phyloP scores from a whole-genome alignment of 2,329 filamentous ascomycete species.

The Fusarium sp. region DNA sequence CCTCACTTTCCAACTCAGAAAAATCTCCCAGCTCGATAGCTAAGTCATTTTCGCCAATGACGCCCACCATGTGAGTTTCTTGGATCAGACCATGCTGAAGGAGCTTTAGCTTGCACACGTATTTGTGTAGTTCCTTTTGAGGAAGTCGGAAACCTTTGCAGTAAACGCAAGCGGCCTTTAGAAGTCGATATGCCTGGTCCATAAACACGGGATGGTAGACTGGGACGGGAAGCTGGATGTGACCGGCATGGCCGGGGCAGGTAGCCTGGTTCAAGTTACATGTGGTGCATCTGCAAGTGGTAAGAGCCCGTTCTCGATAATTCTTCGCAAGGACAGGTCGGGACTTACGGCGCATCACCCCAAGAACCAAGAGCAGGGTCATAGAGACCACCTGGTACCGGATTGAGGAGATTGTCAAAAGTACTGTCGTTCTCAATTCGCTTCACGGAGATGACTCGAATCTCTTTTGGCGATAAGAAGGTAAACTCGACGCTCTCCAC shows the following conservation, averaged over 20 bases:
- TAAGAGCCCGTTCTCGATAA: conserved; percentile 15
- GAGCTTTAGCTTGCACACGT: conserved; percentile 83
- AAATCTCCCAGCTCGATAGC: conserved; percentile 48
- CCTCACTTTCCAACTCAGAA: conserved; percentile 61
- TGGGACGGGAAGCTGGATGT: conserved; percentile 91
- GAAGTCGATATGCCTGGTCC: conserved; percentile 85
- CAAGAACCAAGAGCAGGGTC: conserved; percentile 91
- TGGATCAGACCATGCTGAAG: conserved; percentile 84
- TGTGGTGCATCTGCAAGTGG: conserved; percentile 77
- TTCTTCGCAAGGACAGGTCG: not conserved
- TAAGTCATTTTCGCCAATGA: conserved; percentile 56
- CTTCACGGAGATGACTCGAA: conserved; percentile 90
- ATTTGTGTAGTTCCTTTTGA: conserved; percentile 79
- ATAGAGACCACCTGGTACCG: conserved; percentile 89
- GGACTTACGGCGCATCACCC: conserved; percentile 77
- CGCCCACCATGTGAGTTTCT: conserved; percentile 69
- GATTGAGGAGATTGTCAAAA: conserved; percentile 92
- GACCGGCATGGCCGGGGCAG: conserved; percentile 92
- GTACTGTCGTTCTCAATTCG: conserved; percentile 91
- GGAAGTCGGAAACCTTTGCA: conserved; percentile 86
- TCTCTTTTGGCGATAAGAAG: conserved; percentile 82
- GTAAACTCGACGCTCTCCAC: conserved; percentile 91
- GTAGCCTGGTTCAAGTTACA: conserved; percentile 83
- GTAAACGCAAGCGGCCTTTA: conserved; percentile 89
- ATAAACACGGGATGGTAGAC: conserved; percentile 98